Base-by-base conservation (phyloP, 805 yeast species). In the Ogataea corticis region DNA sequence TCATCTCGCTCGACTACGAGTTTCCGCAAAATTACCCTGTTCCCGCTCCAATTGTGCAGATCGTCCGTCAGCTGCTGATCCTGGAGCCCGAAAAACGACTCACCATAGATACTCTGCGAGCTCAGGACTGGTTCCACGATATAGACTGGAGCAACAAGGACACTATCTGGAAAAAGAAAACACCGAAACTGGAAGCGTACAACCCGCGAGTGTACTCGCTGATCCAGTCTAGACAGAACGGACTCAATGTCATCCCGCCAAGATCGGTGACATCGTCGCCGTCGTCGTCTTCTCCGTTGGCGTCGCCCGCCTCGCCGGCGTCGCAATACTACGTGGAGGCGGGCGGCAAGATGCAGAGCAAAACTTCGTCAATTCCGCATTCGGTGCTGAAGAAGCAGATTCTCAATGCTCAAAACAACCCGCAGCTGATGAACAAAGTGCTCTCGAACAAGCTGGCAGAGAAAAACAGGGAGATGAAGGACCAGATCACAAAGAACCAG, bases 181-280 rank as follows among this genome's bases (percentile, higher is more conserved):
- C 82, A 2, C 96, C 96, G 1, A 80, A 79, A 55, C 59, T 88
- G 34, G 84, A 82, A 43, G 82, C 89, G 0, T 85, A 82, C 58
- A 81, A 81, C 49, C 74, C 65, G 46, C 61, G 65, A 29, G 33
- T 63, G 4, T 66, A 68, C 30, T 36, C 52, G 6, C 27, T 51
- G 35, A 23, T 49, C 17, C 56, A 51, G 32, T 30, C 48, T 7
- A 54, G 38, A 44, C 69, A 62, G 21, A 25, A 41, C 10, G n/a
- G 17, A 15, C 29, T 75, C 70, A 18, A 38, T 18, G 13, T 25
- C 10, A 17, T 38, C 12, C 14, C 37, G 17, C 33, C 43, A 29
- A 21, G 25, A 34, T 36, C 39, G 19, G 14, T 16, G 3, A 17
- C 25, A 6, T 13, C 25, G 36, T 9, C 23, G 31, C 14, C 39